These are phyloP conservation scores for Ascochyta pisi DNA, from an alignment of 2,329 filamentous ascomycete genomes.

Conservation along the genomic window DNA sequence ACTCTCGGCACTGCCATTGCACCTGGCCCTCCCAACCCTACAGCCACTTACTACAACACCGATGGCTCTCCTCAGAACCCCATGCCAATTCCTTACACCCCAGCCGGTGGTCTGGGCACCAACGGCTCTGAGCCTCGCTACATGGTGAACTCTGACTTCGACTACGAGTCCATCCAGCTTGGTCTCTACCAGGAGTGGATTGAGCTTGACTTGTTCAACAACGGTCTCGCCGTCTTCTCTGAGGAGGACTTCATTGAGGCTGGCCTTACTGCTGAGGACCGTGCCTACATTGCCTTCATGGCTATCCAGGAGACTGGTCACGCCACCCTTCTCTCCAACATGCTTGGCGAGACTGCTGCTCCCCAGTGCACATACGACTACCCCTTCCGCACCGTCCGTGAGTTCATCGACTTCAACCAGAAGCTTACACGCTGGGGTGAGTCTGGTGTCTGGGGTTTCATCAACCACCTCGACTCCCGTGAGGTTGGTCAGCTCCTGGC, in stretches of 20 bases:
- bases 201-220: conserved; percentile 82
- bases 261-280: conserved; percentile 73
- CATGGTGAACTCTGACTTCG: conserved; percentile 80
- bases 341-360: conserved; percentile 74
- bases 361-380: conserved; percentile 83
- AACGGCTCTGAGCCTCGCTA: conserved; percentile 80
- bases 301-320: conserved; percentile 78
- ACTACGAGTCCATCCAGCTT: conserved; percentile 78
- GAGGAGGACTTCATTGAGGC: conserved; percentile 72
- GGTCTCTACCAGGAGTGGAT: conserved; percentile 85
- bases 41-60: conserved; percentile 73
- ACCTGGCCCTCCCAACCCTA: conserved; percentile 63
- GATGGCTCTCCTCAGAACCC: conserved; percentile 72
- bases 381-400: conserved; percentile 74
- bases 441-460: conserved; percentile 80
- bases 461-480: conserved; percentile 77
- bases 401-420: conserved; percentile 84
- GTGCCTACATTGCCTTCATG: conserved; percentile 78
- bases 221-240: conserved; percentile 73
- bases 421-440: conserved; percentile 85
- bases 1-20: conserved; percentile 66
- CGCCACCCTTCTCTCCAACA: conserved; percentile 77
- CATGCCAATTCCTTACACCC: conserved; percentile 74
- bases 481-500: conserved; percentile 75
- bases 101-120: conserved; percentile 73